phyloP scores from a whole-genome alignment of 345 rosid species.

The Kandelia obovata region DNA sequence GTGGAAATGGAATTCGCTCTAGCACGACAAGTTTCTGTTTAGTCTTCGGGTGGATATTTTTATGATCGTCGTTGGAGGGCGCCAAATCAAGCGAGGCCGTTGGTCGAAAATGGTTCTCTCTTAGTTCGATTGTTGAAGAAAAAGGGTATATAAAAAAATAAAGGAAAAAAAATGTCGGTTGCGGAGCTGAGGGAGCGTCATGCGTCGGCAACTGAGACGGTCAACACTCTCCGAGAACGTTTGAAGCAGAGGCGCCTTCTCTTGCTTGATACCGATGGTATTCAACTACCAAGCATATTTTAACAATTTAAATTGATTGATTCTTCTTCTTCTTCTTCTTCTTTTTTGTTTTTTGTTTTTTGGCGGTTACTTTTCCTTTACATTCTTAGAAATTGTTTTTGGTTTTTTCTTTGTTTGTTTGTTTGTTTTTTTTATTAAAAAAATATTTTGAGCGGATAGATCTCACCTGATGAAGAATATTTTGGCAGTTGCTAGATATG shows the following conservation, averaged over 20 bases:
- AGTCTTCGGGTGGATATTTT: too few relatives aligned
- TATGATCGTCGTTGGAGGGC: not conserved
- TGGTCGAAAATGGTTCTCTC: not conserved
- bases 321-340: not conserved
- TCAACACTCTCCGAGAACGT: conserved; percentile 58
- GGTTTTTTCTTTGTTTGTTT: conserved; percentile 21
- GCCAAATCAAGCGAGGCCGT: too few relatives aligned
- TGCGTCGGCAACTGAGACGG: conserved; percentile 59
- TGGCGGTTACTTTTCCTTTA: not conserved
- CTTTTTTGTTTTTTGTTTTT: not conserved
- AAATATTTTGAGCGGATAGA: not conserved
- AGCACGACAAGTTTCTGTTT: too few relatives aligned
- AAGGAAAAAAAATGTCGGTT: conserved; percentile 54
- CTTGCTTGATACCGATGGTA: conserved; percentile 83
- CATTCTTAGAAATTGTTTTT: conserved; percentile 3
- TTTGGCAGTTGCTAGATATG: conserved; percentile 63
- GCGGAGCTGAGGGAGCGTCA: conserved; percentile 89
- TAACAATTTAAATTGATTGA: too few relatives aligned
- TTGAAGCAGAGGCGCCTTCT: conserved; percentile 78
- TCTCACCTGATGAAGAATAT: conserved; percentile 7
- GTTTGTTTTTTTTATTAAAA: not conserved
- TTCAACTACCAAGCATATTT: not conserved
- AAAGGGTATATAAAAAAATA: too few relatives aligned
- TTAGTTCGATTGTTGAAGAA: not conserved
- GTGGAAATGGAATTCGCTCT: too few relatives aligned